Evolutionary conservation across 176 grass and related monocot genomes (phyloP).

Genomic region (Typha latifolia): DNA sequence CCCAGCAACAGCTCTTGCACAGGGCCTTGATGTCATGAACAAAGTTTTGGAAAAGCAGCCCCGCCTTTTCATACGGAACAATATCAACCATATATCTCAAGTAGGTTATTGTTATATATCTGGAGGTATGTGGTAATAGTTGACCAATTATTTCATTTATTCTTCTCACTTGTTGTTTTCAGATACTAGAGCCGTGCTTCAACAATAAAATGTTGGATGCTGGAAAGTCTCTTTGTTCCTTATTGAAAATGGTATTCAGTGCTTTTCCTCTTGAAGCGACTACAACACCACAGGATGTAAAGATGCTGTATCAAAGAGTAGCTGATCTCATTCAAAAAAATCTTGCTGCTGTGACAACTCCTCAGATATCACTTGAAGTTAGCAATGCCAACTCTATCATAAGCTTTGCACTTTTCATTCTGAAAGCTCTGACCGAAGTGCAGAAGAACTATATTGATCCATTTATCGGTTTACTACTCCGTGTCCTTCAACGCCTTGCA

Average conservation of each 20-base stretch:
- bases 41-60: slow-evolving; percentile 98
- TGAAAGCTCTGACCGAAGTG: slow-evolving; percentile 80
- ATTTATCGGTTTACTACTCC: slow-evolving; percentile 73
- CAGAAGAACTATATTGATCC: slow-evolving; percentile 87
- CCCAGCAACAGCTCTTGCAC: slow-evolving; percentile 80
- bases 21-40: slow-evolving; percentile 99
- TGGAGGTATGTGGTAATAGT: slow-evolving; percentile 15
- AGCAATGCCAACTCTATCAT: slow-evolving; percentile 79
- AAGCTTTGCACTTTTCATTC: slow-evolving; percentile 76
- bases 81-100: slow-evolving; percentile 97
- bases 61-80: slow-evolving; percentile 92
- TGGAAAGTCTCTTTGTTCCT: slow-evolving; percentile 89
- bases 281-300: slow-evolving; percentile 80
- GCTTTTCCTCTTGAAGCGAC: slow-evolving; percentile 85
- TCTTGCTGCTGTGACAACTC: slow-evolving; percentile 70
- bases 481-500: slow-evolving; percentile 79
- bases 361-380: slow-evolving; percentile 78
- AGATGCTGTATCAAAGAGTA: slow-evolving; percentile 68
- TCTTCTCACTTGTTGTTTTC: slow-evolving; percentile 3
- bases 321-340: slow-evolving; percentile 80
- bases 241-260: slow-evolving; percentile 93
- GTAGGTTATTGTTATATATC: slow-evolving; percentile 30
- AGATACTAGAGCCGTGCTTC: slow-evolving; percentile 97
- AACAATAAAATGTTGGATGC: slow-evolving; percentile 90
- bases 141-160: slow-evolving; percentile 9